Base-by-base conservation (phyloP, 192 early-diverging fungal species). In the Cetraspora pellucida region DNA sequence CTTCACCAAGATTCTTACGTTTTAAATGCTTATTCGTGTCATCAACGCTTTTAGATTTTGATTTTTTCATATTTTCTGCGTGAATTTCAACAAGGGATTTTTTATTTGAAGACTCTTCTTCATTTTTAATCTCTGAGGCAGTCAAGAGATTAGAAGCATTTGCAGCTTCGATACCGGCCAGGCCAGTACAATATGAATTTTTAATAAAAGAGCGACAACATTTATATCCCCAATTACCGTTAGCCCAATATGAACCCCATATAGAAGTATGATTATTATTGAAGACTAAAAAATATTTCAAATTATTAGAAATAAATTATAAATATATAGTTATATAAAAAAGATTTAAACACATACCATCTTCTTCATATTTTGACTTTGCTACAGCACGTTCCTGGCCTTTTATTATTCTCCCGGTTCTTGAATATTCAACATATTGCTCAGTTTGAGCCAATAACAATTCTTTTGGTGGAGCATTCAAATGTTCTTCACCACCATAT, bases 241-340 rank as follows among this genome's bases (percentile, higher is more conserved):
- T 92, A 31, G 88, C 84, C 98, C 98, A 99, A 80, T 89, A 99
- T 28, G 95, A 96, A 1, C 98, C 98, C 95, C 94, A 99, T 21
- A 98, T 90, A 25, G 89, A 80, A 8, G 85, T 89, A 83, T 99
- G 97, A 78, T 97, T 98, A 74, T 91, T 86, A 47, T 85, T 87
- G 70, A 81, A 85, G 47, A 95, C 92, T 85, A 43, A 10, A 74
- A 74, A 47, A 69, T 77, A 45, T 16, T 23, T 17, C 9, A 23
- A 27, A 21, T 25, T 25, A 47, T 65, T 16, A 10, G 16, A 19
- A 64, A 19, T 37, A 65, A 7, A 43, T 21, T 65, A 65, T 31
- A 8, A 64, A 64, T 10, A 9, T 25, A n/a, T 68, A 68, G 27
- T 27, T 37, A 30, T 54, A 55, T 37, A 7, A 37, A 37, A 37